phyloP scores from a whole-genome alignment of 768 basidiomycete genomes.

The Amanita fuliginea region DNA sequence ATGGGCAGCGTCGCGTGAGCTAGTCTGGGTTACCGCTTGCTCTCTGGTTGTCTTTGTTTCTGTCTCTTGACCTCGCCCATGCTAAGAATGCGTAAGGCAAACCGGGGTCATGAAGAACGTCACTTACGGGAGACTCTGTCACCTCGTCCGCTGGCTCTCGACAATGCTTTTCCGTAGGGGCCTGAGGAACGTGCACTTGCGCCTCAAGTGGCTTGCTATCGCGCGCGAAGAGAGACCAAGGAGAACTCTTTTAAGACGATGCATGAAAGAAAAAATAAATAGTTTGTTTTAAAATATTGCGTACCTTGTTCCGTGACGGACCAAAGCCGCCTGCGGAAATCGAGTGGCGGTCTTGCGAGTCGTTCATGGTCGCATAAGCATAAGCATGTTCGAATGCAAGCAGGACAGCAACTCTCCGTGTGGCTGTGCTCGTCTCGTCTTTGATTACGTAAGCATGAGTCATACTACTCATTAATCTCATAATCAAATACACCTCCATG shows the following conservation, averaged over 20 bases:
- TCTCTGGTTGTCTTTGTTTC: background rate
- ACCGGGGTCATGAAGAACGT: background rate
- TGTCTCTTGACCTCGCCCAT: background rate
- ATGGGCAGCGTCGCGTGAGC: too few relatives aligned
- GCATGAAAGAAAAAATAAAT: background rate
- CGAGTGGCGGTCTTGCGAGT: background rate
- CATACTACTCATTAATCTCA: background rate
- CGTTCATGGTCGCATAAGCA: background rate
- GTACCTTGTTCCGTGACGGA: background rate
- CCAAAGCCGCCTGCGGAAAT: background rate
- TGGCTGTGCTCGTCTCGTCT: background rate
- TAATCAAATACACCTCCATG: constrained; percentile 21
- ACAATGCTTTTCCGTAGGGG: background rate
- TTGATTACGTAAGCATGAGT: too few relatives aligned
- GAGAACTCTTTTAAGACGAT: background rate
- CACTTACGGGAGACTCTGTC: background rate
- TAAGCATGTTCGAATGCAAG: background rate
- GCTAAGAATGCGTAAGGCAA: background rate
- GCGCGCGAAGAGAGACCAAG: background rate
- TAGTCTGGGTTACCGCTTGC: background rate
- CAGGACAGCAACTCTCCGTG: background rate
- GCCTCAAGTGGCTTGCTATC: background rate
- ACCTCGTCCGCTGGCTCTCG: background rate
- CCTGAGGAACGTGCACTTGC: background rate
- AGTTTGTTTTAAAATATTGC: background rate